Base-by-base conservation (phyloP, 805 yeast species). In the Saccharomycopsis fermentans region DNA sequence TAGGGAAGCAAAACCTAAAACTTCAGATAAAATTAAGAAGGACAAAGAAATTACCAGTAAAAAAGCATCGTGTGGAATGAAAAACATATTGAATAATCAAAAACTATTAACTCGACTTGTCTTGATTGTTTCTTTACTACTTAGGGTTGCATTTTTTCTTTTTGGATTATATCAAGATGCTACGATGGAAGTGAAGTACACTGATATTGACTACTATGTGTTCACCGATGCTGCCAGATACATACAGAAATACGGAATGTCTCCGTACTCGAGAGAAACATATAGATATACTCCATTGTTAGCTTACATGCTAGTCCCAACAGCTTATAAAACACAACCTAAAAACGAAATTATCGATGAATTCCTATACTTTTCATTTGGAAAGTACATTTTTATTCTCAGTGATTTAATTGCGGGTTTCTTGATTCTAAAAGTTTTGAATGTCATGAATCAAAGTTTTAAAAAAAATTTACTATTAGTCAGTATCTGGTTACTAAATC, bases 161-260 rank as follows among this genome's bases (percentile, higher is more conserved):
- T 94, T 81, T 73, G 98, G 99, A 0, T 70, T 87, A 1, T 90
- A 87, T 69, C 99, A 94, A 70, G 99, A 94, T 70, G 77, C 80
- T 4, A 71, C 81, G 63, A 81, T 88, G 82, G 81, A 82, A 11
- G 86, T 91, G 19, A 85, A 86, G 62, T 94, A 90, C 73, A 94
- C 99, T 0, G 99, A 94, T 66, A 87, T 94, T 54, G 99, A 94
- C 70, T 94, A 94, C 71, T 76, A 82, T 68, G 99, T 94, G 54
- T 94, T 94, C 69, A 82, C 96, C 1, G 98, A 94, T 73, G 98
- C 99, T 8, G 82, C 97, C 1, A 72, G 75, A 39, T 89, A 80
- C 66, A 87, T 90, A 9, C 75, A 75, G 63, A 58, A 75, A 1
- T 11, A 57, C 1, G 77, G 76, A 1, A 53, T 64, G 27, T 84